Percentiles rank a stretch among this genome's conserved stretches.
phyloP scores from a whole-genome alignment of 495 filamentous ascomycete species.

The Rhypophila decipiens region DNA sequence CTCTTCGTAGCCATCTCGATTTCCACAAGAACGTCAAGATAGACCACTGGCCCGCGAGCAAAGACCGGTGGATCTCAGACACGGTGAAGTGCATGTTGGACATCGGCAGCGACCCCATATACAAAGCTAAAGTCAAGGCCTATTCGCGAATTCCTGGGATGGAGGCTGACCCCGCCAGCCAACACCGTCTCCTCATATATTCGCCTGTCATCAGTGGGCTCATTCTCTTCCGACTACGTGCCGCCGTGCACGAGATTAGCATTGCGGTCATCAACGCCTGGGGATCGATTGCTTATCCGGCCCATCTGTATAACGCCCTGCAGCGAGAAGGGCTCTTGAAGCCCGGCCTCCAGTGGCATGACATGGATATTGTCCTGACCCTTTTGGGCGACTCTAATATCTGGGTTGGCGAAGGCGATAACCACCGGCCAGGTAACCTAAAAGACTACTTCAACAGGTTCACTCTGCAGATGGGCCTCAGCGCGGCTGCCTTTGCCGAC shows the following conservation, averaged over 20 bases:
- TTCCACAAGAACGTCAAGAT: constrained; percentile 30
- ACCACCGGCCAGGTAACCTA: constrained; percentile 9
- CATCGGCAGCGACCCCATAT: constrained; percentile 13
- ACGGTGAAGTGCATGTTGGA: constrained; percentile 13
- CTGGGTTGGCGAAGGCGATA: constrained; percentile 26
- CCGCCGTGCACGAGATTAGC: not conserved
- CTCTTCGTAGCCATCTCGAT: constrained; percentile 23
- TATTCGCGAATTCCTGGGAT: not conserved
- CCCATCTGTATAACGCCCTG: constrained; percentile 34
- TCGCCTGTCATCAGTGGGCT: constrained; percentile 11
- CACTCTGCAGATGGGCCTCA: constrained; percentile 28
- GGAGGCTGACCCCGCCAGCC: not conserved
- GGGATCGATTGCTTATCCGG: constrained; percentile 27
- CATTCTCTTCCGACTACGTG: not conserved
- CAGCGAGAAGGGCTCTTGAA: constrained; percentile 22
- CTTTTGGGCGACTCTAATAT: constrained; percentile 20
- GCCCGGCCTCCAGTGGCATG: constrained; percentile 21
- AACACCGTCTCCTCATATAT: constrained; percentile 22
- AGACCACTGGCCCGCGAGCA: constrained; percentile 23
- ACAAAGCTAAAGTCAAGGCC: not conserved
- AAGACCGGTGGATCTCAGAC: constrained; percentile 18
- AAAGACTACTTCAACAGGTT: constrained; percentile 31
- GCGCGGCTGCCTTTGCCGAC: constrained; percentile 19
- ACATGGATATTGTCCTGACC: constrained; percentile 26
- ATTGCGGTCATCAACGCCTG: constrained; percentile 17